A percentile compares a stretch with the other conserved stretches of the same genome.
These are phyloP conservation scores for Vitis rotundifolia DNA, from an alignment of 164 flowering plant genomes.

Conservation along the genomic window DNA sequence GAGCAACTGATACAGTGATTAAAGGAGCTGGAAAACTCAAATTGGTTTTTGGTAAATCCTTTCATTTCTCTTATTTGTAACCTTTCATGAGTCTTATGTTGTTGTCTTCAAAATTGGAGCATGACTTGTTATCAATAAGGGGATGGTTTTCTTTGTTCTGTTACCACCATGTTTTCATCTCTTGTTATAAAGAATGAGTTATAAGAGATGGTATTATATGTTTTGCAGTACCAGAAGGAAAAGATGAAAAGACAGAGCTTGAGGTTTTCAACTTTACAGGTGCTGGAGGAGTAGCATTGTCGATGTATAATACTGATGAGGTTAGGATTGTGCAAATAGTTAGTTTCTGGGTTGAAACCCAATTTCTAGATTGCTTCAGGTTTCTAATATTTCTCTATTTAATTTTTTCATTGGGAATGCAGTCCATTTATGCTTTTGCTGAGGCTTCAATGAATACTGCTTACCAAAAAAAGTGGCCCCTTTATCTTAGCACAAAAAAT, in stretches of 20 bases:
- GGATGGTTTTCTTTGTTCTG: background rate
- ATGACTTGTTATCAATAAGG: background rate
- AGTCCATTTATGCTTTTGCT: conserved; percentile 92
- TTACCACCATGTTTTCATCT: background rate
- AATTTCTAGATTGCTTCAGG: conserved; percentile 3
- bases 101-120: background rate
- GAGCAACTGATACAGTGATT: conserved; percentile 89
- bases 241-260: conserved; percentile 56
- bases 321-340: conserved; percentile 32
- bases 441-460: conserved; percentile 94
- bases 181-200: background rate
- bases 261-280: conserved; percentile 91
- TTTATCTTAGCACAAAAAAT: conserved; percentile 96
- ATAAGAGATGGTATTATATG: conserved; percentile 2
- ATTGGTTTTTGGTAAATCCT: conserved; percentile 75
- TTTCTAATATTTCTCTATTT: conserved; percentile 5
- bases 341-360: background rate
- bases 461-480: conserved; percentile 93
- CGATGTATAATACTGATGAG: conserved; percentile 99
- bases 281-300: conserved; percentile 83
- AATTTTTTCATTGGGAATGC: conserved; percentile 15
- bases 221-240: conserved; percentile 74
- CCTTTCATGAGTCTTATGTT: background rate
- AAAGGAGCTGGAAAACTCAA: conserved; percentile 91
- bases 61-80: background rate